Conservation (phyloP, 139 green algal species). For the Chlorella sorokiniana region DNA sequence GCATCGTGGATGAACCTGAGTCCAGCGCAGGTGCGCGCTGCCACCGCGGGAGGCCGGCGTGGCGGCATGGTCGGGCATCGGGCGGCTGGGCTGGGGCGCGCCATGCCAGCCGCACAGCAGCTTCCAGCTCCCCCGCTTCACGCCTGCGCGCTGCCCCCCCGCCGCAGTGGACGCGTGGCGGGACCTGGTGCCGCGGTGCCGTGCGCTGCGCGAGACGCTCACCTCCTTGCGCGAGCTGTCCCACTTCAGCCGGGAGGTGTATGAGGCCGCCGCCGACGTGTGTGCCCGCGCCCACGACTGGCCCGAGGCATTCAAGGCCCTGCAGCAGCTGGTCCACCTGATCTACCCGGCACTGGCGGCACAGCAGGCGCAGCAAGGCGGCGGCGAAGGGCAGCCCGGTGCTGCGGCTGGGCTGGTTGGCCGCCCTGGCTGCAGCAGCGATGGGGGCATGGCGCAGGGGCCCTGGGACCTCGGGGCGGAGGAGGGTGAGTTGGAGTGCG, state of each 20-base stretch:
- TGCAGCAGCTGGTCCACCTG: conserved; percentile 1
- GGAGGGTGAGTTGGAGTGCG: neutral
- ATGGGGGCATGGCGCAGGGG: neutral
- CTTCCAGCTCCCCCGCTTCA: neutral
- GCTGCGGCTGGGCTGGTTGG: too few relatives aligned
- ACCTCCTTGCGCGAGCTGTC: conserved; percentile 29
- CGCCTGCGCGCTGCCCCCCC: neutral
- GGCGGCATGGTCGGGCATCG: too few relatives aligned
- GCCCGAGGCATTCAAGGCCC: conserved; percentile 16
- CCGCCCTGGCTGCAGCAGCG: too few relatives aligned
- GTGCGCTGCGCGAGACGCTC: conserved; percentile 31
- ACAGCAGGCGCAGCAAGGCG: neutral
- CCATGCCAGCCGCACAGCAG: neutral
- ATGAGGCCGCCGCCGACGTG: conserved; percentile 25
- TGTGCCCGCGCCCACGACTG: conserved; percentile 10
- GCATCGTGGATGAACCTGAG: neutral
- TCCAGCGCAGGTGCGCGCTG: neutral
- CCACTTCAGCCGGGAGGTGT: conserved; percentile 32
- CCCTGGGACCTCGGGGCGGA: too few relatives aligned
- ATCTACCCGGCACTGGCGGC: conserved; percentile 20
- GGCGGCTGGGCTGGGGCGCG: neutral
- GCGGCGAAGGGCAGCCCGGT: neutral
- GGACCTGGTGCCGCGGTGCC: conserved; percentile 21
- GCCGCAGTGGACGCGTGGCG: neutral
- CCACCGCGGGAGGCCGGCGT: neutral